Conservation (phyloP, 768 basidiomycete species). For the Serendipita indica region DNA sequence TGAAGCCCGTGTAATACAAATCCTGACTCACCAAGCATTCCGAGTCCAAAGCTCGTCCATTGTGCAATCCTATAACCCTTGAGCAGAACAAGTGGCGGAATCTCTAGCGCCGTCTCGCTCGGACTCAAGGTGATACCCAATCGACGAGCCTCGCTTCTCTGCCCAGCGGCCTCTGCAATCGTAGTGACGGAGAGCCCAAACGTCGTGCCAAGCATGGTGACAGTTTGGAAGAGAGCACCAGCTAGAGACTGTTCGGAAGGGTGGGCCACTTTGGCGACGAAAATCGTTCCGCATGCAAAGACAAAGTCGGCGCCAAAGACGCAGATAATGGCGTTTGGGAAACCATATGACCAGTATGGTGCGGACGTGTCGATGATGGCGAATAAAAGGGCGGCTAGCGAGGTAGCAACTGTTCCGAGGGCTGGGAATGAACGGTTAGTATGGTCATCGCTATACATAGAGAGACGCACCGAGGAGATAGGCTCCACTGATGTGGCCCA, state of each 20-base stretch:
- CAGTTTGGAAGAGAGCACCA: constrained; percentile 63
- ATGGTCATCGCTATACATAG: no score
- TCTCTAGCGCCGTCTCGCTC: constrained; percentile 20
- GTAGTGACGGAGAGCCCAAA: constrained; percentile 59
- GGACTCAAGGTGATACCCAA: constrained; percentile 21
- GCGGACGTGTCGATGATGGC: constrained; percentile 43
- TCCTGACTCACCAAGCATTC: constrained; percentile 35
- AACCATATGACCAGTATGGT: constrained; percentile 62
- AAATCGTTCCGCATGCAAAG: constrained; percentile 56
- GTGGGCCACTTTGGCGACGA: constrained; percentile 49
- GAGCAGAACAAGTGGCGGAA: constrained; percentile 29
- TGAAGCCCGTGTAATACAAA: not conserved
- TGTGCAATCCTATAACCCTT: constrained; percentile 45
- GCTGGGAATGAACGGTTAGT: constrained; percentile 19
- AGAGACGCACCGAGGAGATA: constrained; percentile 38
- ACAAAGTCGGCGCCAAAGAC: constrained; percentile 71
- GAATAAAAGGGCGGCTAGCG: constrained; percentile 44
- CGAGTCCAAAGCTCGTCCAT: constrained; percentile 51
- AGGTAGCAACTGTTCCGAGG: constrained; percentile 43
- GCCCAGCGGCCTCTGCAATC: constrained; percentile 49
- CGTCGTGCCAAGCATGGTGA: constrained; percentile 52
- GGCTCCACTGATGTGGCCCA: constrained; percentile 39
- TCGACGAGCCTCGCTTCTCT: constrained; percentile 21
- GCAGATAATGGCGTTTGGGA: constrained; percentile 46
- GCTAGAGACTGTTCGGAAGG: constrained; percentile 63